Conservation (phyloP, 2,329 filamentous ascomycete species). For the Coleophoma cylindrospora region DNA sequence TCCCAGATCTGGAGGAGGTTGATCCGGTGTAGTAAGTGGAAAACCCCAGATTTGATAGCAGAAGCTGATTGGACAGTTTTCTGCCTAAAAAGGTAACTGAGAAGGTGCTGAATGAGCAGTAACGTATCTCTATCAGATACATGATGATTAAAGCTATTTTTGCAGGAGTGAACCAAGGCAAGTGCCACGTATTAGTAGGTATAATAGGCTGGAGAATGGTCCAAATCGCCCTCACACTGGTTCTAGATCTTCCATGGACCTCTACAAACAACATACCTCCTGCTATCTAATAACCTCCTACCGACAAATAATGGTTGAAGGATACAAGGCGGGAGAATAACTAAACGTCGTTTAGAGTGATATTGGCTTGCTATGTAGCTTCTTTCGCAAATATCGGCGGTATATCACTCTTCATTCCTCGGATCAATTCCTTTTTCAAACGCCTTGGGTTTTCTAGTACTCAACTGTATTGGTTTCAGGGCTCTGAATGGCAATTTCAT, state of each 20-base stretch:
- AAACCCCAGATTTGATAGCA: not conserved
- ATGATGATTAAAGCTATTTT: no score
- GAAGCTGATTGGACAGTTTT: slow-evolving; percentile 40
- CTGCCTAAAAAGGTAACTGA: slow-evolving; percentile 66
- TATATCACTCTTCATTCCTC: slow-evolving; percentile 5
- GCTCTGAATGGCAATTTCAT: no score
- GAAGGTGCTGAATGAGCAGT: slow-evolving; percentile 45
- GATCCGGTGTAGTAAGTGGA: slow-evolving; percentile 76
- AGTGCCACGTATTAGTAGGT: no score
- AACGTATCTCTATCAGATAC: not conserved
- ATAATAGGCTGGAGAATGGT: no score
- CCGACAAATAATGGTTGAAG: slow-evolving; percentile 46
- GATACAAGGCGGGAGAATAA: slow-evolving; percentile 70
- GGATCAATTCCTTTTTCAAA: not conserved
- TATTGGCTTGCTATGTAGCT: slow-evolving; percentile 14
- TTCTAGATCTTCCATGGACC: no score
- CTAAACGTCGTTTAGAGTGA: slow-evolving; percentile 32
- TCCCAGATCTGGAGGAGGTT: slow-evolving; percentile 71
- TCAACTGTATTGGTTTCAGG: no score
- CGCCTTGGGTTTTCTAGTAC: no score
- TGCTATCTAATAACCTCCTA: slow-evolving; percentile 67
- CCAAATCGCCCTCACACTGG: no score
- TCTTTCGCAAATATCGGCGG: slow-evolving; percentile 15
- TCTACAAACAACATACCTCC: slow-evolving; percentile 36
- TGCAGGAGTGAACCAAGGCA: no score